Conservation (phyloP, 495 filamentous ascomycete genomes). For the Neurospora terricola region DNA sequence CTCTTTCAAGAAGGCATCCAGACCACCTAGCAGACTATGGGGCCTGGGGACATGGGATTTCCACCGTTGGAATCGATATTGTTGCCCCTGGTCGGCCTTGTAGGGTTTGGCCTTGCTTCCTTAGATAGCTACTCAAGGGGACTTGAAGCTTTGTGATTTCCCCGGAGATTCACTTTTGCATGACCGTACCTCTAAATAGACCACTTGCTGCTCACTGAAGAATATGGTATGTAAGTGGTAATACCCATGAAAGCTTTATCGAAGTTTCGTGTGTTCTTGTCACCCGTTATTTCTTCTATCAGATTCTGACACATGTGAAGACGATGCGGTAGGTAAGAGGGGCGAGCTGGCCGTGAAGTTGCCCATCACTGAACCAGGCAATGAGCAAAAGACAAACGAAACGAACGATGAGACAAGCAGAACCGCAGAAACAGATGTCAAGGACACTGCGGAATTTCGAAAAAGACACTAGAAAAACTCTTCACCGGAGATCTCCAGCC, state of each 20-base stretch:
- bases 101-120: too few species aligned
- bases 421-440: background rate
- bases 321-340: background rate
- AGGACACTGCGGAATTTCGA: background rate
- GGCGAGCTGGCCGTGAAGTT: background rate
- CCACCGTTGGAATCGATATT: too few species aligned
- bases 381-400: background rate
- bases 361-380: background rate
- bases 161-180: too few species aligned
- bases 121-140: too few species aligned
- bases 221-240: too few species aligned
- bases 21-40: too few species aligned
- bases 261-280: background rate
- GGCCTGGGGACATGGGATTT: too few species aligned
- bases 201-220: too few species aligned
- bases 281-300: background rate
- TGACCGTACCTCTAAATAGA: too few species aligned
- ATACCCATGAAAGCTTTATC: too few species aligned
- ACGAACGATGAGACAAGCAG: background rate
- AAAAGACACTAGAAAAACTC: background rate
- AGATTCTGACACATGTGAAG: background rate
- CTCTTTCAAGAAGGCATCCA: too few species aligned
- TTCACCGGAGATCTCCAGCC: background rate
- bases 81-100: background rate
- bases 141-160: too few species aligned